These are phyloP conservation scores for Phaeosphaeria sp. DNA, from an alignment of 2,329 filamentous ascomycete species.

Conservation along the genomic window DNA sequence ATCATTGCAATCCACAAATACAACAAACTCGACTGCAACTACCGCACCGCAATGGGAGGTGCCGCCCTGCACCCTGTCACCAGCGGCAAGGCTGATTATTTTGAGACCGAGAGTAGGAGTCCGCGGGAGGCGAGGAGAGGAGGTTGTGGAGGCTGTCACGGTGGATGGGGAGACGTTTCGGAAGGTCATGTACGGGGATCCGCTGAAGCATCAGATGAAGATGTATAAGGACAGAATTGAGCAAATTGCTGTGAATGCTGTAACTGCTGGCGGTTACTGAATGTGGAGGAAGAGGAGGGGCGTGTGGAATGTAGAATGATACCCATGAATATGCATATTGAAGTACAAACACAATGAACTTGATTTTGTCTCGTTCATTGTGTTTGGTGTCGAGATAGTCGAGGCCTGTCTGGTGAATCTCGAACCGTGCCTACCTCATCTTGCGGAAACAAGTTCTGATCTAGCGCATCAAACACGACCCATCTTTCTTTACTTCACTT, in stretches of 20 bases:
- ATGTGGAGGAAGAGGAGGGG: not conserved
- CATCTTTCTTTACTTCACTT: no score
- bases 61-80: conserved; percentile 70
- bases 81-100: conserved; percentile 73
- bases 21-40: conserved; percentile 38
- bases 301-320: not conserved
- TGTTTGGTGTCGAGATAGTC: no score
- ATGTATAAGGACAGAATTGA: conserved; percentile 78
- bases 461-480: no score
- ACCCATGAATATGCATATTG: not conserved
- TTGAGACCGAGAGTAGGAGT: conserved; percentile 53
- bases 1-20: conserved; percentile 27
- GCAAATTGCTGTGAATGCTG: conserved; percentile 71
- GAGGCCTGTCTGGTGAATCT: no score
- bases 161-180: conserved; percentile 73
- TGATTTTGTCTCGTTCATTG: no score
- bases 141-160: conserved; percentile 71
- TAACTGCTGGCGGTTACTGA: conserved; percentile 56
- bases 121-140: conserved; percentile 43
- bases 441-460: no score
- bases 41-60: conserved; percentile 66
- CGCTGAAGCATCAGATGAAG: conserved; percentile 79
- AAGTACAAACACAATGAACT: no score
- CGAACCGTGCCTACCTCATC: no score
- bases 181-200: conserved; percentile 80